phyloP scores from a whole-genome alignment of 2,329 filamentous ascomycete genomes.

The Pyrenophora seminiperda region DNA sequence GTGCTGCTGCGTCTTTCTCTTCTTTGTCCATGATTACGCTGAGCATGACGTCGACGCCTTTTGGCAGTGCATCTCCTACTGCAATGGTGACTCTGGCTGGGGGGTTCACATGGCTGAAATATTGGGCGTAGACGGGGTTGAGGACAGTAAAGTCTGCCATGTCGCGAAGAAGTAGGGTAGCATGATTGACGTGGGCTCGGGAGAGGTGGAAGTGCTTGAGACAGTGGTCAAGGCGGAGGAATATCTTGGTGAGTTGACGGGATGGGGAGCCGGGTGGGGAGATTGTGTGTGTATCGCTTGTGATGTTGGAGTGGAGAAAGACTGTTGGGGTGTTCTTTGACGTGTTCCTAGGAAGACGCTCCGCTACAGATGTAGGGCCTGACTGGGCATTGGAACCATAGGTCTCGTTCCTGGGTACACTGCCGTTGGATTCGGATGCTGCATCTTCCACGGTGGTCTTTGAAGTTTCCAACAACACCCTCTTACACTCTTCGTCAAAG shows the following conservation, averaged over 20 bases:
- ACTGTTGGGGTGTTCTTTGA: slow-evolving; percentile 46
- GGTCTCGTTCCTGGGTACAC: no score
- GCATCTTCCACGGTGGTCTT: neutral
- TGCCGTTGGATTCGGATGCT: no score
- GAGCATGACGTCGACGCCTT: slow-evolving; percentile 64
- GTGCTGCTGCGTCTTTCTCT: slow-evolving; percentile 11
- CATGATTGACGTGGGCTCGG: slow-evolving; percentile 45
- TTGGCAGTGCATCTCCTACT: slow-evolving; percentile 70
- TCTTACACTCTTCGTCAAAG: slow-evolving; percentile 67
- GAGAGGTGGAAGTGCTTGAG: slow-evolving; percentile 36
- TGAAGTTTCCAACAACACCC: slow-evolving; percentile 42
- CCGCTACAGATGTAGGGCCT: slow-evolving; percentile 3
- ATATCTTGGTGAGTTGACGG: slow-evolving; percentile 48
- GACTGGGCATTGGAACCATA: neutral
- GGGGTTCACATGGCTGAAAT: slow-evolving; percentile 80
- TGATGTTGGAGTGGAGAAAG: slow-evolving; percentile 54
- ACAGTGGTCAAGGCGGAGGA: slow-evolving; percentile 40
- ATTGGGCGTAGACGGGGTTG: slow-evolving; percentile 74
- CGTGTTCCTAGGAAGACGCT: slow-evolving; percentile 20
- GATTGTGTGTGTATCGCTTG: slow-evolving; percentile 13
- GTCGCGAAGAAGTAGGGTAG: slow-evolving; percentile 71
- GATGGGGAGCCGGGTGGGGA: slow-evolving; percentile 10
- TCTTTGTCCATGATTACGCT: slow-evolving; percentile 53
- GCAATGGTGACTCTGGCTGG: slow-evolving; percentile 84
- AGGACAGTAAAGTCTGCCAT: slow-evolving; percentile 80